phyloP scores from a whole-genome alignment of 352 stramenopile genomes.

The Pythium rhizo-oryzae region DNA sequence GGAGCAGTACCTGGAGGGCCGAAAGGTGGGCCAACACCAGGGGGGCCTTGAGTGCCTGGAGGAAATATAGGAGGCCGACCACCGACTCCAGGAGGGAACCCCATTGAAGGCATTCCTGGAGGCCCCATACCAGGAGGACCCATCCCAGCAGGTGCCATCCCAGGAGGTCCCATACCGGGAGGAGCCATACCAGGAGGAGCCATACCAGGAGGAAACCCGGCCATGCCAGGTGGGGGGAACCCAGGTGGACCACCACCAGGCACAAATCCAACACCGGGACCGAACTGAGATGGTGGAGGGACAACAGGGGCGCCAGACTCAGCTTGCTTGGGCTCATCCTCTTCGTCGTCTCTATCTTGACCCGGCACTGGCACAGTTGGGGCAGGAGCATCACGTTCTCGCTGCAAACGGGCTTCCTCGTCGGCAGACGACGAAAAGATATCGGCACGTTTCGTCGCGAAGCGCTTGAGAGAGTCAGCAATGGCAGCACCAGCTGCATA shows the following conservation, averaged over 20 bases:
- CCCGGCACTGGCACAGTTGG: not conserved
- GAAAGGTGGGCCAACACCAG: not conserved
- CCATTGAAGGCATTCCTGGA: not conserved
- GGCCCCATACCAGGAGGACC: slow-evolving; percentile 24
- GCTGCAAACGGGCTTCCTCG: slow-evolving; percentile 72
- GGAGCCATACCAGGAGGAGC: slow-evolving; percentile 10
- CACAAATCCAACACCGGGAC: slow-evolving; percentile 11
- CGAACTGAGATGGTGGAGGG: slow-evolving; percentile 21
- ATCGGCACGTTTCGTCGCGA: slow-evolving; percentile 92
- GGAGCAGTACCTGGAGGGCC: slow-evolving; percentile 32
- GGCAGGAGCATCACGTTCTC: slow-evolving; percentile 38
- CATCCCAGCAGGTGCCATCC: slow-evolving; percentile 35
- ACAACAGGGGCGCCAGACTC: not conserved
- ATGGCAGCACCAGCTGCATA: slow-evolving; percentile 95
- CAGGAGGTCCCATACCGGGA: slow-evolving; percentile 26
- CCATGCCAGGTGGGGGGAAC: slow-evolving; percentile 35
- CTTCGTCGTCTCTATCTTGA: slow-evolving; percentile 37
- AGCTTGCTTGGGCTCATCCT: slow-evolving; percentile 19
- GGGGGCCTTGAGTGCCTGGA: slow-evolving; percentile 5
- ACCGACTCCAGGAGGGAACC: slow-evolving; percentile 1
- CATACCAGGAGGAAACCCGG: slow-evolving; percentile 24
- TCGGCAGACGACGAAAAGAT: slow-evolving; percentile 93
- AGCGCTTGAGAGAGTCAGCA: slow-evolving; percentile 92
- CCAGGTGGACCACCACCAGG: slow-evolving; percentile 13
- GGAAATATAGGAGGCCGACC: slow-evolving; percentile 1